These are phyloP conservation scores for Cucumis sativus DNA, from an alignment of 306 rosid genomes.

Conservation along the genomic window DNA sequence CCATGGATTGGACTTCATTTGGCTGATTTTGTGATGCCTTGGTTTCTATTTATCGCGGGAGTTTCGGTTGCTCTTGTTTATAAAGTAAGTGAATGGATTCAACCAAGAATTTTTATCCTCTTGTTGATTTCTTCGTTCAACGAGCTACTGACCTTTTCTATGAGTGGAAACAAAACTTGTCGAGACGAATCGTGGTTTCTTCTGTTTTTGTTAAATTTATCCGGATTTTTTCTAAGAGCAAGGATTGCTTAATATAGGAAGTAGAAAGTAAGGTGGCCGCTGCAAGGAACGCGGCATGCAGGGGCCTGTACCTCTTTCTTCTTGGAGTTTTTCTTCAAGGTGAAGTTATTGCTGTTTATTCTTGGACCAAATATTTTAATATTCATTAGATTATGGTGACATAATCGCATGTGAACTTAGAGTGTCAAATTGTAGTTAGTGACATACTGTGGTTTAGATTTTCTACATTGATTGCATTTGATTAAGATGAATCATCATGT, in stretches of 20 bases:
- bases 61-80: constrained; percentile 60
- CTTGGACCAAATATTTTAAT: background rate
- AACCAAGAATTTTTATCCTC: background rate
- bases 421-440: background rate
- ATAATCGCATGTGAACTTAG: background rate
- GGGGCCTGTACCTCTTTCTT: constrained; percentile 45
- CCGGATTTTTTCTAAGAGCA: background rate
- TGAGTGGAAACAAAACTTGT: background rate
- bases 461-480: background rate
- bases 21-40: constrained; percentile 88
- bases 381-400: background rate
- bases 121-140: background rate
- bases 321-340: constrained; percentile 87
- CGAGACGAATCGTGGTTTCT: background rate
- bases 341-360: constrained; percentile 7
- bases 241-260: constrained; percentile 23
- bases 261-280: constrained; percentile 38
- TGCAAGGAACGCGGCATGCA: constrained; percentile 42
- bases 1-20: constrained; percentile 77
- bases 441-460: background rate
- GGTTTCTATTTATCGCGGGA: constrained; percentile 75
- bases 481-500: background rate
- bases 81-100: constrained; percentile 30
- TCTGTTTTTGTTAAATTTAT: background rate
- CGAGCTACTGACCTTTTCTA: background rate